Evolutionary conservation across 768 basidiomycete genomes (phyloP), one percentile per base, ranked within the genome.

Genomic region (Daedaleopsis nitida): DNA sequence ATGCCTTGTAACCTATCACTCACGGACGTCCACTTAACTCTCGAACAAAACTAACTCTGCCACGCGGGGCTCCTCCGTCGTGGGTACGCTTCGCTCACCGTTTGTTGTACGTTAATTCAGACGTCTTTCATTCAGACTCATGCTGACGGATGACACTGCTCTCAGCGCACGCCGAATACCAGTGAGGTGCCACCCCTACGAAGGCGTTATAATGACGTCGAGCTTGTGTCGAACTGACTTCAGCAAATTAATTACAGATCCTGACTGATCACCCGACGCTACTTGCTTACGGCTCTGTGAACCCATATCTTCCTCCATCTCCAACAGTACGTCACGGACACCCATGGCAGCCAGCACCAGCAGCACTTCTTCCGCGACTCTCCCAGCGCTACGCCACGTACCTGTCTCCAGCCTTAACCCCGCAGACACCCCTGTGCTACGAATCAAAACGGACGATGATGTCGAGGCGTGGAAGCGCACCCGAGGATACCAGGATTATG

Each of bases 361-460:
- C 10, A 21, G 32, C 12, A 27, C 21, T 49, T 21, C 13, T 32
- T 4, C 32, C 3, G 7, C 50, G 12, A 47, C 14, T 10, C 54
- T 77, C 27, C 69, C 59, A 32, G 65, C 69, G 48, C 70, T 77
- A 21, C 76, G 78, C 38, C 68, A 74, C 32, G 68, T 80, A 37
- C 21, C 63, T 5, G 34, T 74, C 35, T 55, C 67, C 9, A 69
- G 69, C 27, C 64, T 60, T 4, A n/a, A 35, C 24, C 62, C 44
- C 13, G 53, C 52, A 37, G 50, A 64, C 69, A 14, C 52, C 9
- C 86, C 88, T 4, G 75, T 72, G n/a, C 71, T 76, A 57, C 84
- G 81, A 68, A 94, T 94, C 59, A 82, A 77, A 57, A 82, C 81
- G n/a, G 92, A 94, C 60, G 77, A 82, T 14, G 91, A 93, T 65